Conservation (phyloP, 371 early-diverging fungal genomes). For the Astathelohania contejeani region DNA sequence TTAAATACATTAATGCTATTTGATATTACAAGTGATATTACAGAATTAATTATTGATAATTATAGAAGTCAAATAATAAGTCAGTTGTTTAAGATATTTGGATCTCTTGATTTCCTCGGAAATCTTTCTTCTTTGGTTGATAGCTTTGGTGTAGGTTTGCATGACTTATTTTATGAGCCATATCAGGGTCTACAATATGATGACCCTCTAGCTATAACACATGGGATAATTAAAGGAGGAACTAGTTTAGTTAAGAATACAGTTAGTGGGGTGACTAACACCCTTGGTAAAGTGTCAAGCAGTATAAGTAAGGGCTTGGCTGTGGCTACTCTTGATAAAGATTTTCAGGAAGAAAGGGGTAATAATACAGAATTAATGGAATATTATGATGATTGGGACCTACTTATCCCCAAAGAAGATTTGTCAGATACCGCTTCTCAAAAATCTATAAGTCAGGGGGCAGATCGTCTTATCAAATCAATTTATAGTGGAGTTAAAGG, state of each 20-base stretch:
- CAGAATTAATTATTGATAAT: background rate
- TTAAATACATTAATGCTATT: background rate
- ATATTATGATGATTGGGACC: background rate
- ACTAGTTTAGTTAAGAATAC: background rate
- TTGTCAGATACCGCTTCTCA: background rate
- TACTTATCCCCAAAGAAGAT: background rate
- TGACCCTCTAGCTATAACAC: background rate
- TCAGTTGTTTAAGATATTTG: background rate
- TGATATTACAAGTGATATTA: background rate
- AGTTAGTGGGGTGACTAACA: background rate
- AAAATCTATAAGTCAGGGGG: background rate
- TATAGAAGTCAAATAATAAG: background rate
- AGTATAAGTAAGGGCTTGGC: background rate
- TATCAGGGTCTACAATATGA: background rate
- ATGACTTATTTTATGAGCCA: conserved; percentile 5
- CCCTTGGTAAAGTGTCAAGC: background rate
- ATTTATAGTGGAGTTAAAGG: background rate
- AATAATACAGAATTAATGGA: background rate
- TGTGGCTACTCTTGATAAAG: conserved; percentile 1
- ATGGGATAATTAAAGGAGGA: background rate
- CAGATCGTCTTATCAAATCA: background rate
- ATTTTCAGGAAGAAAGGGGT: background rate
- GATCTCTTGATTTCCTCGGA: conserved; percentile 1
- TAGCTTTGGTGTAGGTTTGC: background rate
- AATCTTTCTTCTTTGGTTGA: background rate